phyloP scores from a whole-genome alignment of 179 eudicot genomes.

The Heliamphora pulchella region DNA sequence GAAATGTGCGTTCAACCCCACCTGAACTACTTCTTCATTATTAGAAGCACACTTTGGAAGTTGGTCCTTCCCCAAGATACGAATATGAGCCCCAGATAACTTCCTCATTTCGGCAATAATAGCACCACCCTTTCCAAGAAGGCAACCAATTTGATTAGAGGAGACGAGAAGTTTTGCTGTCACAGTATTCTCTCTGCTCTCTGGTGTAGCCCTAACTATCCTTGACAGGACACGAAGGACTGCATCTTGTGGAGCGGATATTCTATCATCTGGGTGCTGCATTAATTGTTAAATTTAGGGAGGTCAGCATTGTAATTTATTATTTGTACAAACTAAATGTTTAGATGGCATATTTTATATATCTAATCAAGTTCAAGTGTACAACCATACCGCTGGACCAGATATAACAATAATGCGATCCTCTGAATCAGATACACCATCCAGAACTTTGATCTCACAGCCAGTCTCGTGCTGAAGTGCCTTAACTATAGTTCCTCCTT shows the following conservation, averaged over 20 bases:
- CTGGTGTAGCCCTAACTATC: slow-evolving; percentile 58
- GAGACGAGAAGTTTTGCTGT: slow-evolving; percentile 67
- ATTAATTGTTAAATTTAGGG: slow-evolving; percentile 17
- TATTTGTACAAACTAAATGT: not conserved
- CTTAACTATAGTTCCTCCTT: slow-evolving; percentile 73
- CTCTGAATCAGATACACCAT: slow-evolving; percentile 49
- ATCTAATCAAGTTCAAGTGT: not conserved
- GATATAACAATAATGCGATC: slow-evolving; percentile 79
- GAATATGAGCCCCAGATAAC: slow-evolving; percentile 77
- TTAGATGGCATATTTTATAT: not conserved
- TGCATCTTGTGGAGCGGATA: slow-evolving; percentile 77
- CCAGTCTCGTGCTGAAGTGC: slow-evolving; percentile 78
- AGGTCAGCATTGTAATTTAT: slow-evolving; percentile 7
- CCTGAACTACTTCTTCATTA: slow-evolving; percentile 94
- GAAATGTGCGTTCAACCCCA: slow-evolving; percentile 16
- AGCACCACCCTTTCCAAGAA: slow-evolving; percentile 91
- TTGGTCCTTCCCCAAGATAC: slow-evolving; percentile 78
- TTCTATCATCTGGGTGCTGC: slow-evolving; percentile 90
- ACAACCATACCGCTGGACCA: slow-evolving; percentile 73
- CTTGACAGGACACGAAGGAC: slow-evolving; percentile 76
- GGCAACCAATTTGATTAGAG: slow-evolving; percentile 92
- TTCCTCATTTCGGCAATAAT: slow-evolving; percentile 90
- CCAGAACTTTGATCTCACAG: slow-evolving; percentile 79
- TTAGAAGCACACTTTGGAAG: slow-evolving; percentile 60
- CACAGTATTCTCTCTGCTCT: slow-evolving; percentile 53